These are phyloP conservation scores for Penicillium canariense DNA, from an alignment of 495 filamentous ascomycete species.

Conservation along the genomic window DNA sequence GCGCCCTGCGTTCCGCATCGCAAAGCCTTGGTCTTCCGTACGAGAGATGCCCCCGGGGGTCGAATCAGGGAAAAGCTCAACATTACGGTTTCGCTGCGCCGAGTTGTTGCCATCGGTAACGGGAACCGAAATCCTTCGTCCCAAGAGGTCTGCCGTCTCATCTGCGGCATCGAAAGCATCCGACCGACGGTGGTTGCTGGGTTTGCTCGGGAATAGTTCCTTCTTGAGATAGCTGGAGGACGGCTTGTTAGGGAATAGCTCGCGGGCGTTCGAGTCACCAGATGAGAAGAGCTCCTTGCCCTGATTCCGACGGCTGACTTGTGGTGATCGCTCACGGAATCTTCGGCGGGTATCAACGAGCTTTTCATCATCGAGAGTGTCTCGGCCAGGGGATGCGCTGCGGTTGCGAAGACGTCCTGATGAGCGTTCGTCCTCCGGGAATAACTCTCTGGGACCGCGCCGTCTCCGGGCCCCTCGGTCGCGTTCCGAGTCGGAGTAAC, in stretches of 20 bases:
- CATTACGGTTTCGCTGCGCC: slow-evolving; percentile 33
- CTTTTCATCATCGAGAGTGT: slow-evolving; percentile 55
- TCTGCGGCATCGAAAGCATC: slow-evolving; percentile 65
- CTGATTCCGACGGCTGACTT: slow-evolving; percentile 30
- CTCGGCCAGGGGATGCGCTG: slow-evolving; percentile 70
- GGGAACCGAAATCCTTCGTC: slow-evolving; percentile 52
- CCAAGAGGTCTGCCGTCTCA: slow-evolving; percentile 58
- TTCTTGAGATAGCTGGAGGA: slow-evolving; percentile 50
- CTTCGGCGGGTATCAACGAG: slow-evolving; percentile 43
- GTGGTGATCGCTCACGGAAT: slow-evolving; percentile 46
- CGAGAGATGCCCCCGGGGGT: slow-evolving; percentile 26
- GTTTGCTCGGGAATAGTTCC: slow-evolving; percentile 68
- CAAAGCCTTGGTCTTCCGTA: slow-evolving; percentile 54
- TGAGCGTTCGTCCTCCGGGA: slow-evolving; percentile 39
- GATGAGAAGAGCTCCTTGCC: slow-evolving; percentile 49
- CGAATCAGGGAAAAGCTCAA: slow-evolving; percentile 41
- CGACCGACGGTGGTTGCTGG: slow-evolving; percentile 61
- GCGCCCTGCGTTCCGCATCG: slow-evolving; percentile 61
- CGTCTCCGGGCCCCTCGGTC: slow-evolving; percentile 27
- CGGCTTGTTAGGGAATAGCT: slow-evolving; percentile 51
- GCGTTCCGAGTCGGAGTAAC: slow-evolving; percentile 34
- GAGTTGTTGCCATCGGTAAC: slow-evolving; percentile 44
- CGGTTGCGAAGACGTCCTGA: slow-evolving; percentile 55
- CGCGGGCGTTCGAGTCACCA: slow-evolving; percentile 29
- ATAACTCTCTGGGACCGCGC: slow-evolving; percentile 47